Percentiles rank a stretch among this genome's conserved stretches.
phyloP scores from a whole-genome alignment of 2,329 filamentous ascomycete species.

The Colletotrichum lentis region DNA sequence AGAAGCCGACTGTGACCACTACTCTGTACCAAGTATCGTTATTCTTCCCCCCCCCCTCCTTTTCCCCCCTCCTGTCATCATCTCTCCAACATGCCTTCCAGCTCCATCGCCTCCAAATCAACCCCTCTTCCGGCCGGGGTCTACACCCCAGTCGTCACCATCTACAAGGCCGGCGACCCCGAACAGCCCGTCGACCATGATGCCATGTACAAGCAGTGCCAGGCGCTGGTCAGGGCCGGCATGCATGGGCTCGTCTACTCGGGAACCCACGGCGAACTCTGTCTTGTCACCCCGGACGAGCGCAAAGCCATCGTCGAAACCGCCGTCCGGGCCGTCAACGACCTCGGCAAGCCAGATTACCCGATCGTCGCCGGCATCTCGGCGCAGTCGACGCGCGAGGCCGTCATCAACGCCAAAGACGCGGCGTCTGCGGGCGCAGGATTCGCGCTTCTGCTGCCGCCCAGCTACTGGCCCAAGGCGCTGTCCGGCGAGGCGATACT shows the following conservation, averaged over 20 bases:
- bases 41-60: background rate
- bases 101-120: slow-evolving; percentile 48
- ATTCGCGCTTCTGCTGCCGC: slow-evolving; percentile 73
- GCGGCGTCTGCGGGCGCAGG: slow-evolving; percentile 71
- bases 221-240: slow-evolving; percentile 53
- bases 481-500: slow-evolving; percentile 65
- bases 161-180: slow-evolving; percentile 52
- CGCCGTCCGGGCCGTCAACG: slow-evolving; percentile 50
- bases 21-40: background rate
- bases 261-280: slow-evolving; percentile 58
- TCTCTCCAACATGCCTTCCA: slow-evolving; percentile 42
- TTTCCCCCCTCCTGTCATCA: background rate
- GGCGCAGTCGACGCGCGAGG: slow-evolving; percentile 70
- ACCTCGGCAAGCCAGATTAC: slow-evolving; percentile 47
- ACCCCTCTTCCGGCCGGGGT: slow-evolving; percentile 53
- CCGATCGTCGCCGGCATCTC: slow-evolving; percentile 57
- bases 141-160: slow-evolving; percentile 57
- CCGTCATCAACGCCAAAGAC: slow-evolving; percentile 71
- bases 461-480: slow-evolving; percentile 71
- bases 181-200: slow-evolving; percentile 54
- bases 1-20: too few relatives aligned
- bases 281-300: slow-evolving; percentile 52
- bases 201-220: slow-evolving; percentile 53
- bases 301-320: slow-evolving; percentile 52
- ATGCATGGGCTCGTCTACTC: slow-evolving; percentile 57